These are phyloP conservation scores for Fusarium metavorans DNA, from an alignment of 2,329 filamentous ascomycete species.

Conservation along the genomic window DNA sequence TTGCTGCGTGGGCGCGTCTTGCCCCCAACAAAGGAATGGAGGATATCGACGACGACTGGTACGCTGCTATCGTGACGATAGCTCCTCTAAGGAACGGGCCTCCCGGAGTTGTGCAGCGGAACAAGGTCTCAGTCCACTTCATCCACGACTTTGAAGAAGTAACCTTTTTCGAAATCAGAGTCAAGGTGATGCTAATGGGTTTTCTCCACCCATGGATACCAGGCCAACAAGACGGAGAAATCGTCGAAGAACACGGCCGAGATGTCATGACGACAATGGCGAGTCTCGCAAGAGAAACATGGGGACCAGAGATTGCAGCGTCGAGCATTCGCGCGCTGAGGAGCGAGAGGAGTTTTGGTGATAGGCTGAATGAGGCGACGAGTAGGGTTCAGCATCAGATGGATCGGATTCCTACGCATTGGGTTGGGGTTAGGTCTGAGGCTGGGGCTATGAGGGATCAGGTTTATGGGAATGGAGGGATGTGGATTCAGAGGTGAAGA, in stretches of 20 bases:
- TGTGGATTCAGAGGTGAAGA: conserved; percentile 57
- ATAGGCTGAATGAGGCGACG: conserved; percentile 61
- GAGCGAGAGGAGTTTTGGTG: conserved; percentile 57
- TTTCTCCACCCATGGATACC: conserved; percentile 60
- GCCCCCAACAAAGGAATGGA: conserved; percentile 49
- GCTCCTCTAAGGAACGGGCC: conserved; percentile 61
- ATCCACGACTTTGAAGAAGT: conserved; percentile 62
- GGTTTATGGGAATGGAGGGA: conserved; percentile 60
- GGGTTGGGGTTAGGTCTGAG: conserved; percentile 67
- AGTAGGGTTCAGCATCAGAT: conserved; percentile 65
- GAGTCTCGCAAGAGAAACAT: conserved; percentile 60
- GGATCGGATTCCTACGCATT: conserved; percentile 70
- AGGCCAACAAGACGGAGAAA: conserved; percentile 27
- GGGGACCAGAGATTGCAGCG: conserved; percentile 56
- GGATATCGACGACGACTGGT: conserved; percentile 62
- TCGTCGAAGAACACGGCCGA: conserved; percentile 48
- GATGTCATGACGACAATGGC: conserved; percentile 59
- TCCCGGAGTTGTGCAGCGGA: conserved; percentile 61
- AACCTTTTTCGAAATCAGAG: conserved; percentile 55
- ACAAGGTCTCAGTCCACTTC: conserved; percentile 65
- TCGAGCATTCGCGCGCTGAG: conserved; percentile 53
- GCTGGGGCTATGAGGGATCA: conserved; percentile 61
- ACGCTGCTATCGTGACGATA: conserved; percentile 69
- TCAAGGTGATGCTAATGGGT: conserved; percentile 71
- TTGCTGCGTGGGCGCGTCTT: conserved; percentile 72